Conservation (phyloP, 345 rosid species). For the Citropsis articulata region DNA sequence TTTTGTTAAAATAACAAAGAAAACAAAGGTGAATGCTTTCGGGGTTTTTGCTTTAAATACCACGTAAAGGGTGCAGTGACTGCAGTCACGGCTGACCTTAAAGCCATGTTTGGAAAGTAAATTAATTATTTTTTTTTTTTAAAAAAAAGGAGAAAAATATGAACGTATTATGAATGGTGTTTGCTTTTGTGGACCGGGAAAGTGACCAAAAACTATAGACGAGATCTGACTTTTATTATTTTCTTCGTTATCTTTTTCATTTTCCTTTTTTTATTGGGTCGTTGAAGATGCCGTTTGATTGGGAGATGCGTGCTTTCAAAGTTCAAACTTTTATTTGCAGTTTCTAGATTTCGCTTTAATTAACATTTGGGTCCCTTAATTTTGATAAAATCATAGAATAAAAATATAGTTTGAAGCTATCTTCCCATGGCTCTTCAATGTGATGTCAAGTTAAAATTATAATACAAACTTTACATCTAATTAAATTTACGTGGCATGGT, state of each 20-base stretch:
- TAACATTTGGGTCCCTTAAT: not conserved
- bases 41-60: constrained; percentile 14
- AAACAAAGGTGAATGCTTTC: not conserved
- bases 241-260: not conserved
- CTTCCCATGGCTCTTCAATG: not conserved
- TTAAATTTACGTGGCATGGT: no score
- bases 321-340: not conserved
- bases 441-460: no score
- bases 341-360: not conserved
- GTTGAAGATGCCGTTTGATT: not conserved
- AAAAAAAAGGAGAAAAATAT: not conserved
- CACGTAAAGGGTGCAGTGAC: constrained; percentile 28
- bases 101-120: constrained; percentile 20
- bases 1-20: no score
- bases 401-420: not conserved
- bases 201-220: not conserved
- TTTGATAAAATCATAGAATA: not conserved
- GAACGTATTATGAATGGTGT: no score
- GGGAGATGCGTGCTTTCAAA: not conserved
- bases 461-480: no score
- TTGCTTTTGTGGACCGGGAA: not conserved
- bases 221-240: not conserved
- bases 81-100: constrained; percentile 25
- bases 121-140: not conserved
- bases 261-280: not conserved